Evolutionary conservation across 73 alveolate species (phyloP).

Genomic region (Tetrahymena borealis): DNA sequence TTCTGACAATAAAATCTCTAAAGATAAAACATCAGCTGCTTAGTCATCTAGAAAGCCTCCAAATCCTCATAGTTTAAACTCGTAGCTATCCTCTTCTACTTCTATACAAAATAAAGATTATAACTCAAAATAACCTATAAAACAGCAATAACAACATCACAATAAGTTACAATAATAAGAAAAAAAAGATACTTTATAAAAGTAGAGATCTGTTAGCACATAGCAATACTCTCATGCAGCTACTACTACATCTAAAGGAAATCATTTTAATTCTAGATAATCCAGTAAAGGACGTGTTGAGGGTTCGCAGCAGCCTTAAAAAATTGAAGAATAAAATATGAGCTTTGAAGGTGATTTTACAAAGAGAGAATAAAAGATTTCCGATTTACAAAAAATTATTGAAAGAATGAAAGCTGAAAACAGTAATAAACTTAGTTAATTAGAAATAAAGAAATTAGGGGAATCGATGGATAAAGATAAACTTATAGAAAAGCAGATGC

Average conservation of each 20-base stretch:
- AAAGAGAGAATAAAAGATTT: background rate
- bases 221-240: background rate
- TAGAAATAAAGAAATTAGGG: background rate
- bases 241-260: background rate
- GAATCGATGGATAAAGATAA: background rate
- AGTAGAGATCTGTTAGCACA: background rate
- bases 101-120: too few relatives aligned
- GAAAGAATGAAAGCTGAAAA: background rate
- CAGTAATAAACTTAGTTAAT: background rate
- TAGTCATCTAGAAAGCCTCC: background rate
- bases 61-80: background rate
- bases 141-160: background rate
- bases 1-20: too few relatives aligned
- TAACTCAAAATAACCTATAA: background rate
- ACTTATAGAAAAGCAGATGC: background rate
- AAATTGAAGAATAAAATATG: background rate
- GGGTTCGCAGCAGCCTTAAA: background rate
- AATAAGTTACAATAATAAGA: background rate
- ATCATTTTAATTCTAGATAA: background rate
- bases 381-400: background rate
- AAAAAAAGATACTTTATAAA: background rate
- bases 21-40: background rate
- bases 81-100: too few relatives aligned
- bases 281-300: background rate
- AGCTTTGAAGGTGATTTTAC: background rate